Evolutionary conservation across 768 basidiomycete genomes (phyloP).

Genomic region (Boletus fagicola): DNA sequence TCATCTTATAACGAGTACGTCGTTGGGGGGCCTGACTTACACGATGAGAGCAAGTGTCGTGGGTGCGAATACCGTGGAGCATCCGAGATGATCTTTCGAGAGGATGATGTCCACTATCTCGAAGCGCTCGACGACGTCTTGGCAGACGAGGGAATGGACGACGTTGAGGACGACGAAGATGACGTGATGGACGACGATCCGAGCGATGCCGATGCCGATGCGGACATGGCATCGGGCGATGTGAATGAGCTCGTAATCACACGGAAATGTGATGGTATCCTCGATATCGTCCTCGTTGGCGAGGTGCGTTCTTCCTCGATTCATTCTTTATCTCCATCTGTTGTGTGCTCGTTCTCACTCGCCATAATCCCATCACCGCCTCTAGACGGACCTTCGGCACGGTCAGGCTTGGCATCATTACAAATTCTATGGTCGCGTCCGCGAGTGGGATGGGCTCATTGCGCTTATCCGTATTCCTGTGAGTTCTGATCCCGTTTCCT

Average conservation of each 20-base stretch:
- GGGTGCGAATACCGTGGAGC: slow-evolving; percentile 30
- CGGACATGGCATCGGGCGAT: slow-evolving; percentile 26
- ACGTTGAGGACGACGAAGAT: slow-evolving; percentile 30
- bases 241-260: slow-evolving; percentile 24
- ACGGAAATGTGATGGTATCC: slow-evolving; percentile 50
- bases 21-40: slow-evolving; percentile 38
- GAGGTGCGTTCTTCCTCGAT: slow-evolving; percentile 38
- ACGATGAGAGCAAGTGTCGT: slow-evolving; percentile 41
- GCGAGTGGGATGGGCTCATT: slow-evolving; percentile 59
- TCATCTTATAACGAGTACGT: slow-evolving; percentile 44
- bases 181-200: slow-evolving; percentile 29
- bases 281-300: slow-evolving; percentile 62
- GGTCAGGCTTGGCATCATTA: slow-evolving; percentile 49
- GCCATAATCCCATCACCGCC: not conserved
- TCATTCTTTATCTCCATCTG: not conserved
- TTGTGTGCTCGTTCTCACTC: not conserved
- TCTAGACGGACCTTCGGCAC: slow-evolving; percentile 49
- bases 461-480: slow-evolving; percentile 47
- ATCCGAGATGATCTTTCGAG: slow-evolving; percentile 29
- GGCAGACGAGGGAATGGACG: slow-evolving; percentile 15
- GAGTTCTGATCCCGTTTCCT: slow-evolving; percentile 8
- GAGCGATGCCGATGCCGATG: slow-evolving; percentile 23
- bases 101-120: slow-evolving; percentile 27
- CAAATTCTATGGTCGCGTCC: slow-evolving; percentile 51
- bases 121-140: slow-evolving; percentile 7